Base-by-base conservation (phyloP, 306 rosid genomes). In the Elaeagnus macrophylla region DNA sequence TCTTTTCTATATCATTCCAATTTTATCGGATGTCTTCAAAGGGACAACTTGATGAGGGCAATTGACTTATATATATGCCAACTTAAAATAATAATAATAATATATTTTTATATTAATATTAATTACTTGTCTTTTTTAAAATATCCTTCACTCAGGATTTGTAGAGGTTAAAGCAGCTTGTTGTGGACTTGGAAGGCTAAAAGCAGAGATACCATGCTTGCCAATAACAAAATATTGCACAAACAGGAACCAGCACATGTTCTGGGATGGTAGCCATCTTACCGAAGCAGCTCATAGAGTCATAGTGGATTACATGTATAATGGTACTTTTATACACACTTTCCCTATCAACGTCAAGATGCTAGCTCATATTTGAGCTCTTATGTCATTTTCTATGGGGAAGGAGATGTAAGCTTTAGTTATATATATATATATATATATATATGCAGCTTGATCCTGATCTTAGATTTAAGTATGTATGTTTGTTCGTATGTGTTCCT, bases 151-250 rank as follows among this genome's bases (percentile, higher is more conserved):
- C n/a, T 25, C 58, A 57, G 71, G 64, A 39, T 66, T 66, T 32
- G n/a, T 7, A 1, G 51, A 57, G 43, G 36, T 49, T 56, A 66
- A 38, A 41, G 57, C 38, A 25, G 64, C 58, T 39, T 66, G 58
- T 40, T 66, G 71, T 48, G 70, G 70, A n/a, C 56, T 66, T 50
- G 64, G 64, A 35, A 7, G 9, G 5, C 44, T 57, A 12, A 57
- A 55, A 3, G 64, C 71, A 0, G 13, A 39, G 6, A 10, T 32
- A n/a, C 71, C 64, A 10, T 57, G 64, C 43, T 3, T 49, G 39
- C 71, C 64, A 35, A 6, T 42, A 14, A 36, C 58, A 25, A 14
- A 9, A 4, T 41, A 18, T 57, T 66, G 71, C 52, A 0, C 37
- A 6, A 56, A 66, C 57, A 48, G 71, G 50, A 14, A 15, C 8